Base-by-base conservation (phyloP, 805 yeast genomes). In the Dipodascopsis uninucleata region DNA sequence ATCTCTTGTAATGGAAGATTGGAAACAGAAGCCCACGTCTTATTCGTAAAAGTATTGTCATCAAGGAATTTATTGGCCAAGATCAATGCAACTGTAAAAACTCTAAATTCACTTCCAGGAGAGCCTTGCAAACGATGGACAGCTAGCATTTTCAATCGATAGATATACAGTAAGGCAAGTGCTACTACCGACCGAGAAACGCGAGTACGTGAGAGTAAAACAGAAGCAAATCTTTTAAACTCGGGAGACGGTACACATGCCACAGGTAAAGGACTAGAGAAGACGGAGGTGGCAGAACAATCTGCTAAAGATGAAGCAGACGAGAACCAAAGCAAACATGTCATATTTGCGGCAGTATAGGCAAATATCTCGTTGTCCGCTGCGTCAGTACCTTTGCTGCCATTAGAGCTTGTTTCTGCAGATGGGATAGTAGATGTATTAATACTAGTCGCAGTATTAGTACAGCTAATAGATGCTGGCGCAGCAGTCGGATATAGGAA, bases 11-110 rank as follows among this genome's bases (percentile, higher is more conserved):
- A 71, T 5, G 77, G 66, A 52, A 90, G 74, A 16, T 94, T 94
- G 4, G 96, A 85, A n/a, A 97, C 97, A 51, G 87, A 88, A 32
- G 87, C 77, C 98, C 98, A 90, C 5, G 96, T 86, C 60, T 80
- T 81, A 68, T 90, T 90, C 49, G 95, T 87, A 62, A 90, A 90
- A 23, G 97, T 90, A 68, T 90, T 88, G 69, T 90, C 98, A 67
- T 90, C 97, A 62, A 89, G 87, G 64, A 87, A 86, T 68, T 90
- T 90, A 70, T 90, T 90, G 36, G 96, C 95, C 50, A 90, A 70
- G 28, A 90, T 77, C 34, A 90, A 72, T 2, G 94, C 75, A 17
- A 83, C 72, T 33, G 82, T 79, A 32, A 87, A 39, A 26, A 49
- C 48, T 9, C 68, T 53, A 46, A 59, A 64, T 48, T 66, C 70